These are phyloP conservation scores for Ophiostoma novo-ulmi DNA, from an alignment of 2,329 filamentous ascomycete genomes.

Conservation along the genomic window DNA sequence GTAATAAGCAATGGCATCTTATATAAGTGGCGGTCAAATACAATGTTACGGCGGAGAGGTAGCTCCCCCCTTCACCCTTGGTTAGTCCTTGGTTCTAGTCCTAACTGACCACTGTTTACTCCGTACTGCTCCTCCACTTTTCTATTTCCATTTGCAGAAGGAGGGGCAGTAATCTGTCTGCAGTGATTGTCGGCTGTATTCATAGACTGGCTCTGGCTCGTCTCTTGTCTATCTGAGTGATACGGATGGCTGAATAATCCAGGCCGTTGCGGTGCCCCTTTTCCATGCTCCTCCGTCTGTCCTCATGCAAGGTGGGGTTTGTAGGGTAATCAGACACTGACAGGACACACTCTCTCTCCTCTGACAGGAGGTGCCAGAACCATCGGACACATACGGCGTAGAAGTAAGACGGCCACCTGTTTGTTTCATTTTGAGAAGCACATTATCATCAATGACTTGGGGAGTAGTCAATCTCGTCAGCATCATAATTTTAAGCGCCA, in stretches of 20 bases:
- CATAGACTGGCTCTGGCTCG: not conserved
- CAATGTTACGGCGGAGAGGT: not conserved
- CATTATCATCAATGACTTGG: not conserved
- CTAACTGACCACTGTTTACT: not conserved
- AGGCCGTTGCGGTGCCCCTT: not conserved
- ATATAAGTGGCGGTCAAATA: conserved; percentile 1
- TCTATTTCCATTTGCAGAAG: conserved; percentile 6
- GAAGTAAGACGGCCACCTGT: not conserved
- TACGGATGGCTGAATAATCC: not conserved
- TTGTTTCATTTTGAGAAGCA: not conserved
- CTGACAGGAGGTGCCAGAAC: not conserved
- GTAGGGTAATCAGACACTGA: not conserved
- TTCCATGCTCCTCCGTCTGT: not conserved
- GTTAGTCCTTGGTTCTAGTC: not conserved
- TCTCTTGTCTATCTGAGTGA: not conserved
- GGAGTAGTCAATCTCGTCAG: no score
- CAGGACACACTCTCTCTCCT: not conserved
- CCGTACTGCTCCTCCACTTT: conserved; percentile 11
- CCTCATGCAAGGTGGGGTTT: not conserved
- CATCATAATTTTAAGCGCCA: no score
- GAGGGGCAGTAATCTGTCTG: conserved; percentile 7
- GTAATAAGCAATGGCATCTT: not conserved
- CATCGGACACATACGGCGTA: no score
- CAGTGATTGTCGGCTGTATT: not conserved
- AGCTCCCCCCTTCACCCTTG: not conserved